Percentiles rank a stretch among this genome's conserved stretches.
Evolutionary conservation across 2,329 filamentous ascomycete genomes (phyloP).

Genomic region (Diplodia corticola): DNA sequence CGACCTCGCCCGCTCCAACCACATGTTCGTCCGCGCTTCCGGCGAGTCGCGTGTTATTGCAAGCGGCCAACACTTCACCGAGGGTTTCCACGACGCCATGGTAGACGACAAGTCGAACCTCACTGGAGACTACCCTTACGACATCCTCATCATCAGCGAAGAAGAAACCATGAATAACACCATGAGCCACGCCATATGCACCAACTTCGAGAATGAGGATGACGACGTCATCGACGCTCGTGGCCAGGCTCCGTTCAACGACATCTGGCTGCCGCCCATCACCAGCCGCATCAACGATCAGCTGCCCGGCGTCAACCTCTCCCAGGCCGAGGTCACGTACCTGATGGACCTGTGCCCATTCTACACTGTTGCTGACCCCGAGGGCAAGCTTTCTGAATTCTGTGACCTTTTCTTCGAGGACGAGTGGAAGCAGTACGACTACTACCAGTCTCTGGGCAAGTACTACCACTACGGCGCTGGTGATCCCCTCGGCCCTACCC

Average conservation of each 20-base stretch:
- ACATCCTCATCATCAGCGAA: slow-evolving; percentile 71
- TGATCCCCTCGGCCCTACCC: slow-evolving; percentile 76
- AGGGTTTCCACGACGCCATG: slow-evolving; percentile 61
- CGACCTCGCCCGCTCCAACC: slow-evolving; percentile 56
- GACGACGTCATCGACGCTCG: slow-evolving; percentile 49
- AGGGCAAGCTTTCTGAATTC: slow-evolving; percentile 63
- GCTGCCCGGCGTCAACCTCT: slow-evolving; percentile 67
- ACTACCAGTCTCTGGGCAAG: slow-evolving; percentile 76
- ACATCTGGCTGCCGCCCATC: slow-evolving; percentile 67
- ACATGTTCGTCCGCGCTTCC: slow-evolving; percentile 72
- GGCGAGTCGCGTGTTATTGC: slow-evolving; percentile 70
- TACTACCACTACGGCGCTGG: slow-evolving; percentile 81
- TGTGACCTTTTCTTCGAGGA: slow-evolving; percentile 70
- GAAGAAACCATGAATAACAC: slow-evolving; percentile 72
- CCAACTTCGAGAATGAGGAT: slow-evolving; percentile 66
- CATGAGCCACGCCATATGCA: slow-evolving; percentile 72
- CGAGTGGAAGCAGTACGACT: slow-evolving; percentile 80
- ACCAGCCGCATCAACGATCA: slow-evolving; percentile 67
- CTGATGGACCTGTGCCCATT: slow-evolving; percentile 92
- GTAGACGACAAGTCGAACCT: slow-evolving; percentile 38
- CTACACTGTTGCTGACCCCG: slow-evolving; percentile 65
- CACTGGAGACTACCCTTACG: slow-evolving; percentile 48
- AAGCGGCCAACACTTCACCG: slow-evolving; percentile 73
- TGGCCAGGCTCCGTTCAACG: slow-evolving; percentile 57
- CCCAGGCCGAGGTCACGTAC: slow-evolving; percentile 61